A percentile compares a stretch with the other conserved stretches of the same genome.
phyloP scores from a whole-genome alignment of 140 eudicot species.

The Anethum foeniculum region DNA sequence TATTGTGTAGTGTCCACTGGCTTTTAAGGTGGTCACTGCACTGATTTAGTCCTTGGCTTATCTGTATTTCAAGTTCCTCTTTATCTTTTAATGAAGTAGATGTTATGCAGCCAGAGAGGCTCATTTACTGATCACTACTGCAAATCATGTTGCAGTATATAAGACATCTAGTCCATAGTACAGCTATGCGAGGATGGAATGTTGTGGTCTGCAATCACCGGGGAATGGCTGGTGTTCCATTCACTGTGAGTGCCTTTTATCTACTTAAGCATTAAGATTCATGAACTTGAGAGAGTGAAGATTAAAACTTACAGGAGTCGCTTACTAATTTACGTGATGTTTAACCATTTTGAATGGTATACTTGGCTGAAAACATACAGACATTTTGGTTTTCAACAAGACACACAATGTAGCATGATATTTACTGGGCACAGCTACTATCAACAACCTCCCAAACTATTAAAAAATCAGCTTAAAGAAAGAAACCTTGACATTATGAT shows the following conservation, averaged over 20 bases:
- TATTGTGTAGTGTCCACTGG: background rate
- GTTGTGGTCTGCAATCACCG: conserved; percentile 90
- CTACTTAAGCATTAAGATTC: background rate
- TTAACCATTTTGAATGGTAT: background rate
- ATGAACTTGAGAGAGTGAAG: background rate
- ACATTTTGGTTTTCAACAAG: background rate
- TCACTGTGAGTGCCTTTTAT: conserved; percentile 58
- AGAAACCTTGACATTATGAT: background rate
- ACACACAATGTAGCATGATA: background rate
- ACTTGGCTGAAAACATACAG: background rate
- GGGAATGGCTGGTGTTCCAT: conserved; percentile 84
- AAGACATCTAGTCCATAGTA: conserved; percentile 68
- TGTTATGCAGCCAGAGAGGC: background rate
- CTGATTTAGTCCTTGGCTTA: background rate
- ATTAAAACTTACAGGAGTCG: background rate
- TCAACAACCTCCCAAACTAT: background rate
- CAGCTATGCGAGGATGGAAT: conserved; percentile 76
- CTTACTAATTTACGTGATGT: background rate
- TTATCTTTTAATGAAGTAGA: background rate
- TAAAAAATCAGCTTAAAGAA: background rate
- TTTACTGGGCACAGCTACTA: background rate
- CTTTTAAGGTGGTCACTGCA: background rate
- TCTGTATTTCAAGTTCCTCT: background rate
- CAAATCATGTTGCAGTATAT: conserved; percentile 45
- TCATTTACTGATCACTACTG: background rate